Evolutionary conservation across 768 basidiomycete species (phyloP).

Genomic region (Hydnum rufescens): DNA sequence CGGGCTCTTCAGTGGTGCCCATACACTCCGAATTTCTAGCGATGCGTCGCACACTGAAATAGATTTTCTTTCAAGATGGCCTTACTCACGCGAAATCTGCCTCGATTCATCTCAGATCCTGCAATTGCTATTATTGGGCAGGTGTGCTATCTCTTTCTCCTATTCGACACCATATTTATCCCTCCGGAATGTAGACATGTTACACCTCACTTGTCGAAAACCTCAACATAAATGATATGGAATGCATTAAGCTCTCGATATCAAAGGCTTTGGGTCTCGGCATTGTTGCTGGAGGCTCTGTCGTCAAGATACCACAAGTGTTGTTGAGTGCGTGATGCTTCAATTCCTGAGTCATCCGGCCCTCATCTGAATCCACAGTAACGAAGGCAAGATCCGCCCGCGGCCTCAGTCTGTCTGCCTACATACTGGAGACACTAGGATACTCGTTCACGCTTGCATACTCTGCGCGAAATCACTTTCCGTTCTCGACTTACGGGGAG

Average conservation of each 20-base stretch:
- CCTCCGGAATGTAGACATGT: slow-evolving; percentile 41
- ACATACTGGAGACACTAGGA: slow-evolving; percentile 73
- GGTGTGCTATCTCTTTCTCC: neutral
- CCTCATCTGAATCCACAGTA: slow-evolving; percentile 25
- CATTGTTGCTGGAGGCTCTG: slow-evolving; percentile 78
- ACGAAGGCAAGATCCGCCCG: slow-evolving; percentile 53
- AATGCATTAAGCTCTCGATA: slow-evolving; percentile 78
- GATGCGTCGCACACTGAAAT: too few relatives aligned
- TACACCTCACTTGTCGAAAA: slow-evolving; percentile 79
- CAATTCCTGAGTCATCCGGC: neutral
- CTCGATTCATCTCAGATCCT: neutral
- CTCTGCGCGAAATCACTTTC: slow-evolving; percentile 65
- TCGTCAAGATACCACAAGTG: slow-evolving; percentile 96
- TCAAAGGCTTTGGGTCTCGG: slow-evolving; percentile 87
- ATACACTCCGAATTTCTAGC: neutral
- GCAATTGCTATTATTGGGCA: neutral
- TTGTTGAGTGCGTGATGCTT: slow-evolving; percentile 40
- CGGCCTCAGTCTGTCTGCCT: slow-evolving; percentile 73
- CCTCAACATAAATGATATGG: slow-evolving; percentile 49
- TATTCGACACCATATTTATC: slow-evolving; percentile 5
- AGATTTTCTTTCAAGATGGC: slow-evolving; percentile 1
- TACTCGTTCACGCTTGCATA: slow-evolving; percentile 84
- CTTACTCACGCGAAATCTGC: neutral
- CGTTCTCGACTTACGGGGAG: slow-evolving; percentile 96
- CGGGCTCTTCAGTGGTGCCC: neutral